Conservation (phyloP, 441 rosid species). For the Euphorbia schlechtendalii region DNA sequence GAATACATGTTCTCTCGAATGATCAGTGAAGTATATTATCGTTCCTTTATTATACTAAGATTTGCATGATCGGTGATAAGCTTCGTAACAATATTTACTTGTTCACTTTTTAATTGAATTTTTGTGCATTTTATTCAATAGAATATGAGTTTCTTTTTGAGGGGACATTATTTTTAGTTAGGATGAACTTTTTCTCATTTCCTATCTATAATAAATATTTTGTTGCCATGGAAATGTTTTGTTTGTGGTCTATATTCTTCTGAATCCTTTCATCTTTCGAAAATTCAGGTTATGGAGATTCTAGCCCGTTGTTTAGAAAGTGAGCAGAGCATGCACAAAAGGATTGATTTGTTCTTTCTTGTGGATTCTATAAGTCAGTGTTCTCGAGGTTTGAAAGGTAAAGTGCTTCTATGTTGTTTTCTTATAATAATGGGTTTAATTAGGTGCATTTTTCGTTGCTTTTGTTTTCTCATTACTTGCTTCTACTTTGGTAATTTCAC, state of each 20-base stretch:
- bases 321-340: constrained; percentile 70
- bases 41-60: not conserved
- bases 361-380: constrained; percentile 94
- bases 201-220: not conserved
- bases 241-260: not conserved
- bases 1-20: not conserved
- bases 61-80: not conserved
- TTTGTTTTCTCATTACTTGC: constrained; percentile 2
- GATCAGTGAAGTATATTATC: too few relatives aligned
- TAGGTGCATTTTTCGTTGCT: not conserved
- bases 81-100: not conserved
- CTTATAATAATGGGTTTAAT: not conserved
- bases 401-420: constrained; percentile 1
- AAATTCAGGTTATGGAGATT: constrained; percentile 63
- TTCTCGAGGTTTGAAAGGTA: constrained; percentile 82
- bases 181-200: not conserved
- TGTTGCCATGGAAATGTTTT: not conserved
- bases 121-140: not conserved
- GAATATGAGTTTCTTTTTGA: not conserved
- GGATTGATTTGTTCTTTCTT: constrained; percentile 91
- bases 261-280: not conserved
- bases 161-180: too few relatives aligned
- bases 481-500: not conserved
- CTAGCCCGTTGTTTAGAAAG: constrained; percentile 64
- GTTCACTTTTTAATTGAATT: not conserved